Base-by-base conservation (phyloP, 805 yeast genomes). In the Candida succiphila region DNA sequence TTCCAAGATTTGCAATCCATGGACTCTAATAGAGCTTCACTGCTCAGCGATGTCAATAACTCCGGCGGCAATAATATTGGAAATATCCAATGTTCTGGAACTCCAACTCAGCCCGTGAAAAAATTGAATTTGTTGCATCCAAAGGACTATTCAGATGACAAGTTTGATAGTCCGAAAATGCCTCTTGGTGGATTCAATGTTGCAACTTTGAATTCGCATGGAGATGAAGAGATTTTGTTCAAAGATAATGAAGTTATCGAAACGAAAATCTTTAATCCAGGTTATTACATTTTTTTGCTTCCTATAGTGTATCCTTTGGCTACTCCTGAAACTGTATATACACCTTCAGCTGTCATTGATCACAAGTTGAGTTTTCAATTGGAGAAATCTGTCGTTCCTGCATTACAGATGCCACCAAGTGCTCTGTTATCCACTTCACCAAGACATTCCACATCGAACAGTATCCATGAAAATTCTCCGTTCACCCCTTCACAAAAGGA, bases 201-300 rank as follows among this genome's bases (percentile, higher is more conserved):
- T 30, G 14, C 18, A 15, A 20, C 9, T 21, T 20, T 29, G 20
- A 29, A 29, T 14, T 7, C n/a, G 20, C 17, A 21, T 19, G 30
- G 33, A n/a, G 36, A 30, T 21, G 36, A 29, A n/a, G 51, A 32
- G 32, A 31, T 38, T 30, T 30, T 50, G 19, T 49, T 54, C 27
- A n/a, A 19, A 13, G 39, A 26, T 19, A 30, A 33, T 7, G 33
- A 28, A 18, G 21, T 29, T 9, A 27, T 27, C 7, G 40, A 41
- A 14, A 17, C 39, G 5, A 39, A 41, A 17, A 41, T 46, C 13
- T 61, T 57, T 40, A 68, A 68, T 40, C 73, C 88, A 1, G 94
- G 94, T 17, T 70, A 77, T 42, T 82, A 82, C 46, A 68, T 81
- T 2, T 82, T 78, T 45, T 50, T 78, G 15, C 51, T 81, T 5